Base-by-base conservation (phyloP, 208 protist genomes). In the Blechomonas ayalai region DNA sequence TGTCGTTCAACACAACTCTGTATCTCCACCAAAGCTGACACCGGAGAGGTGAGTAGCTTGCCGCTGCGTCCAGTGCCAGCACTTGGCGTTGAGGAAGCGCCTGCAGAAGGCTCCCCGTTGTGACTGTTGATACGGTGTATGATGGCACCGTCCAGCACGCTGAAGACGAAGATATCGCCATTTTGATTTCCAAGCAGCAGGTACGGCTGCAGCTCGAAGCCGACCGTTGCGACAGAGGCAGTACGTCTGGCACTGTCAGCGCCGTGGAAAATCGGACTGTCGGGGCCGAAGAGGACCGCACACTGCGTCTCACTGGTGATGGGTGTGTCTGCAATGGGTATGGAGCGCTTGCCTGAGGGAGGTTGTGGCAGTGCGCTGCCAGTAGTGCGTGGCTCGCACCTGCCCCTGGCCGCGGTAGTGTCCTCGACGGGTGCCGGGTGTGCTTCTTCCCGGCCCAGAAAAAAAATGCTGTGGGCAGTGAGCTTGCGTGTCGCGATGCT, bases 151-250 rank as follows among this genome's bases (percentile, higher is more conserved):
- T 83, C 64, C 26, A 92, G 67, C 2, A 87, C 58, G 27, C 66
- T 75, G 42, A 82, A 78, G 49, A 92, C 44, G 46, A 90, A 59
- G 27, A 87, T 54, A 41, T 90, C 73, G 5, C 92, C 80, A 52
- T 69, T 75, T 47, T 92, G 73, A 39, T 95, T 92, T 26, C 86
- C 74, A 8, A 97, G 51, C 12, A 96, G 29, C 2, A 92, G 61
- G 35, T 77, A 64, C 4, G 95, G 86, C 59, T 95, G 73, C 16
- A 91, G 72, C 4, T 52, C 73, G 44, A 87, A 51, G 67, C 81
- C 67, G 12, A 95, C 32, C 23, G 86, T 55, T 4, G 75, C 73
- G 19, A 87, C 59, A 9, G 83, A 55, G 16, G 95, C 73, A 25
- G 73, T 84, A 13, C 67, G 60, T 9, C 50, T 59, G 9, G 58